A percentile compares a stretch with the other conserved stretches of the same genome.
These are phyloP conservation scores for Hypoxylon fragiforme DNA, from an alignment of 495 filamentous ascomycete species.

Conservation along the genomic window DNA sequence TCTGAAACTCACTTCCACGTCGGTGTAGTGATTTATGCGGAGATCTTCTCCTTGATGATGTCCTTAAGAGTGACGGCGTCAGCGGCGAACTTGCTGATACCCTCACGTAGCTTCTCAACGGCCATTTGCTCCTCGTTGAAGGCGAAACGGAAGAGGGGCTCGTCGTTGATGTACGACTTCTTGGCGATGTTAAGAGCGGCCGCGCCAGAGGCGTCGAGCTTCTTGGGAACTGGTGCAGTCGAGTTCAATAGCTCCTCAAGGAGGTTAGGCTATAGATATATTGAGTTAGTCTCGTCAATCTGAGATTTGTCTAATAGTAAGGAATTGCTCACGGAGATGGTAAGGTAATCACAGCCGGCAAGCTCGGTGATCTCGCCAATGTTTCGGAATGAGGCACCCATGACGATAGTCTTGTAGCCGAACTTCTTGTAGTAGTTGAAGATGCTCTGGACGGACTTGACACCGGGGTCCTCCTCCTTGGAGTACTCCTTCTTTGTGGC, in stretches of 20 bases:
- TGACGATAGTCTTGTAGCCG: conserved; percentile 98
- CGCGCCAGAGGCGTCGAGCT: conserved; percentile 76
- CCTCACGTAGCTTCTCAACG: conserved; percentile 96
- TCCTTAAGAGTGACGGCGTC: conserved; percentile 93
- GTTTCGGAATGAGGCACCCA: conserved; percentile 98
- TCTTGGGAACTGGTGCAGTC: conserved; percentile 77
- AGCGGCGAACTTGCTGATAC: conserved; percentile 98
- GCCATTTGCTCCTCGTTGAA: conserved; percentile 99
- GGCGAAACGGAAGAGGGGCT: conserved; percentile 92
- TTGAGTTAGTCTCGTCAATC: conserved; percentile 1
- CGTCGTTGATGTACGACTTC: conserved; percentile 88
- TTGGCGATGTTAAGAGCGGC: conserved; percentile 72
- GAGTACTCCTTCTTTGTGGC: conserved; percentile 89
- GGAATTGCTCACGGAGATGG: conserved; percentile 75
- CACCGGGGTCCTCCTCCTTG: conserved; percentile 90
- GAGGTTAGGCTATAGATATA: conserved; percentile 70
- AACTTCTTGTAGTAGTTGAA: conserved; percentile 99
- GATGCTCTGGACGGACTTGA: conserved; percentile 92
- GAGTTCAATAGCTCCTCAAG: conserved; percentile 93
- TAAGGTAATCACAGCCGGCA: conserved; percentile 97
- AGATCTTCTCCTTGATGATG: conserved; percentile 84
- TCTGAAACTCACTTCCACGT: neutral
- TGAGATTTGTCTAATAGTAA: neutral
- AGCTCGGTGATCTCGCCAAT: conserved; percentile 96
- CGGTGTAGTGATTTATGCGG: conserved; percentile 31